Evolutionary conservation across 768 basidiomycete genomes (phyloP), one percentile per base, ranked within the genome.

Genomic region (Rhizopogon sp.): DNA sequence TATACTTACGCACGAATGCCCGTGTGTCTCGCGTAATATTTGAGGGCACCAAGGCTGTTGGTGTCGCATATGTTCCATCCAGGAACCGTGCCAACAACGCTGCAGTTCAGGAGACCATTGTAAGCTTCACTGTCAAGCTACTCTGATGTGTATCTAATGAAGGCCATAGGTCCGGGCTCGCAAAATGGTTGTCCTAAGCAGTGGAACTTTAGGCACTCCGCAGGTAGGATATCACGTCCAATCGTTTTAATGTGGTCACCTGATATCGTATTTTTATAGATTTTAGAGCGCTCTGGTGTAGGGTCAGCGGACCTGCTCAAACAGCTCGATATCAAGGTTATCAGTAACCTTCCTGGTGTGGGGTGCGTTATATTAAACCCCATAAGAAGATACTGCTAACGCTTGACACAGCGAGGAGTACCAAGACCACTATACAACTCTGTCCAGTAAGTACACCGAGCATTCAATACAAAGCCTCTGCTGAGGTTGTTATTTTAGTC

Each of bases 351-450:
- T 55, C 84, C 85, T 6, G 85, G 86, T 45, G 85, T 87, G 53
- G 85, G 83, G 81, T 82, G 62, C 37, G 81, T 65, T 14, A 33
- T 29, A 5, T 37, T 11, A 16, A 42, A 53, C 54, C 25, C 9
- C 10, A 3, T 35, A 5, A 35, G 22, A 40, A 22, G n/a, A 17
- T 39, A 16, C 11, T 9, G 39, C 50, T 55, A 43, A 61, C 33
- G 14, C 42, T 5, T 28, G 13, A 45, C 37, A 46, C 54, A 84
- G 84, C 43, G 83, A 87, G 66, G 70, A 87, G 66, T 88, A 87
- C 68, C 85, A 87, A 66, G 85, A 87, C 62, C 85, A 87, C 63
- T 88, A 87, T 66, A 87, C 85, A 10, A 87, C 84, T 1, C 74
- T 87, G 33, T 81, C 82, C 1, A 68, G 84, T 84, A 59, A 52